Base-by-base conservation (phyloP, 176 grass and related monocot genomes). In the Eragrostis curvula region DNA sequence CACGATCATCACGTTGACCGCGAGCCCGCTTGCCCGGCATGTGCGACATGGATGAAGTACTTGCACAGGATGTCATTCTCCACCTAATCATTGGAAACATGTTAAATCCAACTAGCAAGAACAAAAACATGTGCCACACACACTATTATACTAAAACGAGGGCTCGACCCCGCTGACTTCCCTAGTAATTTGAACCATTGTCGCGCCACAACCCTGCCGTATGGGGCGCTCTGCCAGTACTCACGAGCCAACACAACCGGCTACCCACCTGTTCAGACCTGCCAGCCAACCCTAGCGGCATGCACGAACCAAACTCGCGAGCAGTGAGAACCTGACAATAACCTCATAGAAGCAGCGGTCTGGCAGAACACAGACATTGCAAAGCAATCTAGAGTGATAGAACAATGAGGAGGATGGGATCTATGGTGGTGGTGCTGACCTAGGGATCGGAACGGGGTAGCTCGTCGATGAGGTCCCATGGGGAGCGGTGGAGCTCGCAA, bases 391-490 rank as follows among this genome's bases (percentile, higher is more conserved):
- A 7, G 1, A 44, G 62, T 2, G 15, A 42, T 14, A 63, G 28
- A 6, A 24, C 7, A 51, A 45, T 2, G 29, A 0, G 46, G 49
- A 49, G 77, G 12, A 36, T 18, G 64, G 18, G 17, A 18, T 8
- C 4, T 45, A 0, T 8, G 29, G n/a, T 16, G 42, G 21, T 36
- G 29, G 20, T 12, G 17, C 61, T 75, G 17, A 92, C 86, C 83
- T 82, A 5, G 45, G 58, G 76, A 70, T 81, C 60, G 39, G 83
- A 81, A 64, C 83, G 13, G 64, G 70, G 21, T 28, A 85, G 77
- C 55, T 84, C 58, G 5, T 12, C 12, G 44, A 87, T 78, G 4
- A 85, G 71, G 60, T 93, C 91, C 84, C 81, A 82, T 0, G 84
- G 72, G 9, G 80, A 87, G 66, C 50, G 42, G 77, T 32, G 87